These are phyloP conservation scores for Xylaria curta DNA, from an alignment of 495 filamentous ascomycete species.

Conservation along the genomic window DNA sequence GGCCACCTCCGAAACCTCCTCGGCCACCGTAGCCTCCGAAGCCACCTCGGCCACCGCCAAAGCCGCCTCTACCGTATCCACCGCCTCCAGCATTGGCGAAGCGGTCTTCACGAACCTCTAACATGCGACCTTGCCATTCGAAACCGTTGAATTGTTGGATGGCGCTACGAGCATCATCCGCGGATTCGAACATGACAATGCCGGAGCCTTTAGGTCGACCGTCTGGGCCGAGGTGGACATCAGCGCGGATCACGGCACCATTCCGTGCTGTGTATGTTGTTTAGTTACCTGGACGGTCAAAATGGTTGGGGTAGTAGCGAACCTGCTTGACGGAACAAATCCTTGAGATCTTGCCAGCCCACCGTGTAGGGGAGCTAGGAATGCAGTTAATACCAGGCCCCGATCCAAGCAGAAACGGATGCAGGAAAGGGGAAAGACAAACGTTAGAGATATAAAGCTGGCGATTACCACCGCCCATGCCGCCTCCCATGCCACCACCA, in stretches of 20 bases:
- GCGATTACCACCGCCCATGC: slow-evolving; percentile 60
- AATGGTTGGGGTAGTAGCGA: slow-evolving; percentile 48
- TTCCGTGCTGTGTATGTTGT: slow-evolving; percentile 55
- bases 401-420: slow-evolving; percentile 27
- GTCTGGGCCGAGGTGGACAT: slow-evolving; percentile 90
- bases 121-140: slow-evolving; percentile 92
- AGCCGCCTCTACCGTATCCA: slow-evolving; percentile 58
- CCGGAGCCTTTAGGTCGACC: slow-evolving; percentile 95
- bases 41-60: slow-evolving; percentile 63
- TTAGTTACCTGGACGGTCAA: neutral
- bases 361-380: slow-evolving; percentile 92
- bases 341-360: slow-evolving; percentile 99
- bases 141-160: slow-evolving; percentile 98
- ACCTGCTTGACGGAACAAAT: slow-evolving; percentile 98
- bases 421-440: slow-evolving; percentile 61
- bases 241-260: slow-evolving; percentile 90
- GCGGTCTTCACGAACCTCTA: slow-evolving; percentile 96
- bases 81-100: slow-evolving; percentile 75
- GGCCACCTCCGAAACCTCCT: slow-evolving; percentile 56
- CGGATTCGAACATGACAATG: slow-evolving; percentile 93
- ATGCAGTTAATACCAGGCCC: slow-evolving; percentile 45
- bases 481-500: slow-evolving; percentile 48
- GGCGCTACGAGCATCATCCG: slow-evolving; percentile 92
- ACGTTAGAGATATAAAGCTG: slow-evolving; percentile 99
- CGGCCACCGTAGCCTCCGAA: slow-evolving; percentile 59